phyloP scores from a whole-genome alignment of 169 alveolate genomes.

The Babesia ovata region DNA sequence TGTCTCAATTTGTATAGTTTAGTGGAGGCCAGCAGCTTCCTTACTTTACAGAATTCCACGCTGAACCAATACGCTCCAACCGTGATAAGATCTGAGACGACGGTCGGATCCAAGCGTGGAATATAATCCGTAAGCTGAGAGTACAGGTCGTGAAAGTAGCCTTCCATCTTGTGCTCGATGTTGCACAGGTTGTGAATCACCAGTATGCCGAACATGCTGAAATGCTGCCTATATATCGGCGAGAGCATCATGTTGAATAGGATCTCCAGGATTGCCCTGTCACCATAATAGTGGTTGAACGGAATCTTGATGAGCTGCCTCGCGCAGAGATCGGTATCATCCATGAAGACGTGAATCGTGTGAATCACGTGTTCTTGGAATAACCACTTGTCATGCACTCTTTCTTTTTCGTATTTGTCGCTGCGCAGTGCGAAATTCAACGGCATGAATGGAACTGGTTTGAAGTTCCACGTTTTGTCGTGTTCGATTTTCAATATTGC shows the following conservation, averaged over 20 bases:
- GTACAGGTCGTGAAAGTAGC: slow-evolving; percentile 10
- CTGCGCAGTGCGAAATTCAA: slow-evolving; percentile 10
- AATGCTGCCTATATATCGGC: slow-evolving; percentile 29
- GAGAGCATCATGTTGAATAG: slow-evolving; percentile 47
- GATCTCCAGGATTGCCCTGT: slow-evolving; percentile 51
- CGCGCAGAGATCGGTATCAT: slow-evolving; percentile 53
- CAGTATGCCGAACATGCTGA: slow-evolving; percentile 41
- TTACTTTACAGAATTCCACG: slow-evolving; percentile 61
- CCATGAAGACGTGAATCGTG: slow-evolving; percentile 43
- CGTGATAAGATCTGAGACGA: slow-evolving; percentile 26
- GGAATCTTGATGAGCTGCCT: slow-evolving; percentile 61
- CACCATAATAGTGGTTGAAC: slow-evolving; percentile 40
- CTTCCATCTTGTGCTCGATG: slow-evolving; percentile 44
- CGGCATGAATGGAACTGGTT: slow-evolving; percentile 31
- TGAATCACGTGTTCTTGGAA: slow-evolving; percentile 60
- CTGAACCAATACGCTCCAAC: slow-evolving; percentile 61
- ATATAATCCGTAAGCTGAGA: slow-evolving; percentile 34
- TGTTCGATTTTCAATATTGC: slow-evolving; percentile 23
- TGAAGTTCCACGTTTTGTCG: slow-evolving; percentile 21
- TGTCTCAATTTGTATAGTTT: not conserved
- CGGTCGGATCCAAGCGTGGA: slow-evolving; percentile 34
- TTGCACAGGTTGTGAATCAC: slow-evolving; percentile 61
- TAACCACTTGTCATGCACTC: slow-evolving; percentile 53
- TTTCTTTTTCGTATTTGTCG: not conserved
- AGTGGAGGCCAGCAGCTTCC: not conserved